Evolutionary conservation across 805 yeast genomes (phyloP), one percentile per base, ranked within the genome.

Genomic region (Wickerhamomyces ciferrii): DNA sequence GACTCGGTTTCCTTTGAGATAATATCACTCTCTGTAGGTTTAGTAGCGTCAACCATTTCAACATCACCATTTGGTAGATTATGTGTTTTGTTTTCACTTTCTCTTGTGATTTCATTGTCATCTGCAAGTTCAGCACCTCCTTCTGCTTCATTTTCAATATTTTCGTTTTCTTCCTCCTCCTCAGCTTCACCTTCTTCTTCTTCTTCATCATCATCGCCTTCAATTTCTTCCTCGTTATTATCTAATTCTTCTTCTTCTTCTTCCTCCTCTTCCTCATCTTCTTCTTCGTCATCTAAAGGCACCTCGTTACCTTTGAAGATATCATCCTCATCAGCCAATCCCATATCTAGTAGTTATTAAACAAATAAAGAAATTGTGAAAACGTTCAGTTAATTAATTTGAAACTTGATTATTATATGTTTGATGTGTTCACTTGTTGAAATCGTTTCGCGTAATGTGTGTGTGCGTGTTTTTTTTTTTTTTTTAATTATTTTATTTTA

Each of bases 141-240:
- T 27, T 56, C 53, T 15, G 56, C 56, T n/a, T 64, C 69, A 15
- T 54, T 58, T 9, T 58, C 65, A 7, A 58, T 65, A 13, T 46
- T 53, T 8, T 59, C 67, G 17, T 58, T 60, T 7, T 59, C 59
- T 4, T 55, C 63, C 9, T 59, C 65, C 14, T 58, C 61, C 24
- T 56, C 62, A 6, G 55, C 63, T 7, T 52, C 62, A 2, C 50
- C 58, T 17, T 56, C 59, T 31, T 53, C 53, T 2, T 48, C 59
- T 13, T 50, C 53, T 2, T 45, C 49, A 4, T 50, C 53, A 2
- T 49, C 52, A 9, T 53, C 55, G 4, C 49, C 50, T 9, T 44
- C 45, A 5, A 47, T 40, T 11, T 47, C 51, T 14, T 44, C 47
- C 19, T 48, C 51, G 10, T 55, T 53, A 1, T 51, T 53, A 17